Percentiles rank a stretch among this genome's conserved stretches.
These are phyloP conservation scores for Trichoderma cornu-damae DNA, from an alignment of 2,329 filamentous ascomycete genomes.

Conservation along the genomic window DNA sequence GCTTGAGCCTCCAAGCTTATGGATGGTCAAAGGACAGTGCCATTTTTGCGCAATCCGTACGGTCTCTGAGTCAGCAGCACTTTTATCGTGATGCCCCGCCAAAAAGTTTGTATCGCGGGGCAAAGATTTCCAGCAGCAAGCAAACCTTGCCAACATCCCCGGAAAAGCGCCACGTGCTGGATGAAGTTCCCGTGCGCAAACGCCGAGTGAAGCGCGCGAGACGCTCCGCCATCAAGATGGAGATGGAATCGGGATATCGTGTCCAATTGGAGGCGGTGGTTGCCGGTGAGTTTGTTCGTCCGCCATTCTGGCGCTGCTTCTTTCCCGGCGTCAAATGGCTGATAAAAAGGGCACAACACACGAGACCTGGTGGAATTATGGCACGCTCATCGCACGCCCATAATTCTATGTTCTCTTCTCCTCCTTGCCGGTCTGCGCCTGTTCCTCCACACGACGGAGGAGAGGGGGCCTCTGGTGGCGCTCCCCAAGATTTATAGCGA, in stretches of 20 bases:
- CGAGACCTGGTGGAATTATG: conserved; percentile 40
- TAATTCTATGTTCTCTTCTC: conserved; percentile 38
- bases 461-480: conserved; percentile 33
- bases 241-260: conserved; percentile 13
- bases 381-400: conserved; percentile 43
- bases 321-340: neutral
- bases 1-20: too few species aligned
- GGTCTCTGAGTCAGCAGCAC: neutral
- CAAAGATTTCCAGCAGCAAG: conserved; percentile 7
- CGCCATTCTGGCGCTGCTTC: neutral
- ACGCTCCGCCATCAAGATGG: conserved; percentile 16
- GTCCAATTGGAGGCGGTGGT: conserved; percentile 8
- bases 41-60: neutral
- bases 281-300: conserved; percentile 19
- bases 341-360: conserved; percentile 3
- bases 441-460: conserved; percentile 39
- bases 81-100: conserved; percentile 22
- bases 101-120: conserved; percentile 25
- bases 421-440: conserved; percentile 38
- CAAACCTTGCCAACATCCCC: conserved; percentile 12
- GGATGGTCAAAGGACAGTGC: neutral
- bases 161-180: conserved; percentile 9
- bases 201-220: neutral
- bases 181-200: conserved; percentile 9
- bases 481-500: conserved; percentile 36